Conservation (phyloP, 2,329 filamentous ascomycete species). For the Colletotrichum limetticola region DNA sequence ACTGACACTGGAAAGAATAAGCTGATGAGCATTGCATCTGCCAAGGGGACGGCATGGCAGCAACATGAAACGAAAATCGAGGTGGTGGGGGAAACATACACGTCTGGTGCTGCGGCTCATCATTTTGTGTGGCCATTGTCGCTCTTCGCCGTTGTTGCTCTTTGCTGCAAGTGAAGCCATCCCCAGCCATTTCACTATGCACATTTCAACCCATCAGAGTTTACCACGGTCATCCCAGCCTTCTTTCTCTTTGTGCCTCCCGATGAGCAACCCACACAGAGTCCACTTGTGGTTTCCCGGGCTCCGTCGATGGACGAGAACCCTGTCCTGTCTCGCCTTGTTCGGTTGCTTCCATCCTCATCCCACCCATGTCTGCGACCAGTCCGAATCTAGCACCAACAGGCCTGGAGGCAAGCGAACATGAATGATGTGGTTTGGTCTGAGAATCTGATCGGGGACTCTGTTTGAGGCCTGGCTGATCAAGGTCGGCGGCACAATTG, state of each 20-base stretch:
- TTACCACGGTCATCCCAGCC: background rate
- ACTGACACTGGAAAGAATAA: background rate
- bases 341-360: background rate
- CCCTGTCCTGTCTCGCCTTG: constrained; percentile 2
- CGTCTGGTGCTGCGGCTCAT: background rate
- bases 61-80: constrained; percentile 11
- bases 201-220: constrained; percentile 6
- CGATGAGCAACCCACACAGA: background rate
- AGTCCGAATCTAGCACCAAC: background rate
- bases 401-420: background rate
- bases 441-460: background rate
- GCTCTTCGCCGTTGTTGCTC: background rate
- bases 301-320: background rate
- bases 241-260: constrained; percentile 16
- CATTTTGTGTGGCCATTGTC: background rate
- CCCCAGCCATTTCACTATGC: constrained; percentile 29
- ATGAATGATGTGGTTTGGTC: no score
- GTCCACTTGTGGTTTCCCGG: background rate
- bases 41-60: constrained; percentile 20
- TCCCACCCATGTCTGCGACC: background rate
- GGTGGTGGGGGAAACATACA: constrained; percentile 14
- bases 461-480: no score
- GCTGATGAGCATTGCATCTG: background rate
- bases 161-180: constrained; percentile 26
- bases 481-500: no score